Base-by-base conservation (phyloP, 805 yeast genomes). In the Saturnispora silvae region DNA sequence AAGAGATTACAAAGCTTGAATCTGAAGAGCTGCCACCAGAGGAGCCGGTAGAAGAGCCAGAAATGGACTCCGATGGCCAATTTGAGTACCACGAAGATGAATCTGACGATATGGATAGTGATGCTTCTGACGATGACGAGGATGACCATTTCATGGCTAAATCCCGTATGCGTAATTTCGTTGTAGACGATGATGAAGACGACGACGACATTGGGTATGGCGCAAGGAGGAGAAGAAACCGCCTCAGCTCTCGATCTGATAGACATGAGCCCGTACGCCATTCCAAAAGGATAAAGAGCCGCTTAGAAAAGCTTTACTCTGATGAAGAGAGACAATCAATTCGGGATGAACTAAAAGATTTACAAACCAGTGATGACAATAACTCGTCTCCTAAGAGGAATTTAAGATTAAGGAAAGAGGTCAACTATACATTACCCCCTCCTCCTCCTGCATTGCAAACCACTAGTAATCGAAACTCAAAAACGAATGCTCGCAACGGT, bases 361-460 rank as follows among this genome's bases (percentile, higher is more conserved):
- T 81, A 31, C 70, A 74, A 49, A 77, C 75, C 43, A 57, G 52
- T 35, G 65, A 78, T 3, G 47, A 83, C 2, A 68, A 72, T 3
- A 61, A 68, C 20, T 64, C 72, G 4, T 64, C 72, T 4, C 61
- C 68, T 4, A 70, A 67, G 34, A 64, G 73, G 37, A 64, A 76
- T 46, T 56, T 79, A 17, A 67, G 87, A 37, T 78, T 76, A 43
- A 57, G 86, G 44, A 75, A 86, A 40, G 76, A 77, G 20, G 76
- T 87, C 9, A 81, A 86, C 51, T 86, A 86, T 54, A 71, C 78
- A 11, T 65, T 86, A 8, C 89, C 95, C 0, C 95, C 95, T 1
- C 95, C 95, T 4, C n/a, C n/a, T n/a, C n/a, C n/a, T n/a, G n/a
- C n/a, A n/a, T n/a, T n/a, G n/a, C 63, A 83, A 3, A n/a, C 19